phyloP scores from a whole-genome alignment of 2,329 filamentous ascomycete genomes.

The Epichloe hybrida region DNA sequence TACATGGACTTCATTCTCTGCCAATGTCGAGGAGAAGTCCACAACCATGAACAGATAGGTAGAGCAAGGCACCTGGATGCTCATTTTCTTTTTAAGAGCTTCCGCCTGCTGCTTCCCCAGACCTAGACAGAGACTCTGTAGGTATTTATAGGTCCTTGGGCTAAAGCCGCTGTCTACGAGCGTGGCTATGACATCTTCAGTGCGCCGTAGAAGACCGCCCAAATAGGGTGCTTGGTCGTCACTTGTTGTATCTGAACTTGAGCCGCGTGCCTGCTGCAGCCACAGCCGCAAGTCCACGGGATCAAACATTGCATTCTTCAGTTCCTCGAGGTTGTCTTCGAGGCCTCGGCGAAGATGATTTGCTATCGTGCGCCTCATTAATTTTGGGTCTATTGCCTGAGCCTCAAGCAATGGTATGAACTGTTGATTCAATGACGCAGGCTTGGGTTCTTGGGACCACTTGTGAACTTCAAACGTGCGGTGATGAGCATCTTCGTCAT shows the following conservation, averaged over 20 bases:
- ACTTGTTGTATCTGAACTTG: conserved; percentile 22
- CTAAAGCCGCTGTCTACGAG: conserved; percentile 50
- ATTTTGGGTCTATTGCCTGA: conserved; percentile 30
- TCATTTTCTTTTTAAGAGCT: conserved; percentile 39
- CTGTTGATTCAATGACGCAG: conserved; percentile 50
- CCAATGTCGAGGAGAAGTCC: conserved; percentile 47
- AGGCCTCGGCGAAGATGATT: conserved; percentile 37
- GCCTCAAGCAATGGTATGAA: conserved; percentile 56
- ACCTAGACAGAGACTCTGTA: conserved; percentile 33
- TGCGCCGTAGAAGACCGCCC: conserved; percentile 35
- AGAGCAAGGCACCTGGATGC: conserved; percentile 46
- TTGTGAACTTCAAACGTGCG: conserved; percentile 53
- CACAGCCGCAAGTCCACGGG: conserved; percentile 39
- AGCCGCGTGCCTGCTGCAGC: conserved; percentile 28
- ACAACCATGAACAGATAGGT: conserved; percentile 53
- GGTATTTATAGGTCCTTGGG: conserved; percentile 29
- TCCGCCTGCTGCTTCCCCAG: conserved; percentile 41
- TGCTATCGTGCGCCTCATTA: conserved; percentile 35
- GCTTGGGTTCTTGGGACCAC: conserved; percentile 16
- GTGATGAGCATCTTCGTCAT: conserved; percentile 33
- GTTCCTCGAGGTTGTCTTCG: conserved; percentile 34
- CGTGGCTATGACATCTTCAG: conserved; percentile 37
- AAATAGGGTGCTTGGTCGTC: conserved; percentile 28
- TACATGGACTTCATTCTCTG: conserved; percentile 54
- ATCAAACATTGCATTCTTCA: conserved; percentile 36